A percentile compares a stretch with the other conserved stretches of the same genome.
Evolutionary conservation across 352 stramenopile species (phyloP).

Genomic region (Nothophytophthora sp.): DNA sequence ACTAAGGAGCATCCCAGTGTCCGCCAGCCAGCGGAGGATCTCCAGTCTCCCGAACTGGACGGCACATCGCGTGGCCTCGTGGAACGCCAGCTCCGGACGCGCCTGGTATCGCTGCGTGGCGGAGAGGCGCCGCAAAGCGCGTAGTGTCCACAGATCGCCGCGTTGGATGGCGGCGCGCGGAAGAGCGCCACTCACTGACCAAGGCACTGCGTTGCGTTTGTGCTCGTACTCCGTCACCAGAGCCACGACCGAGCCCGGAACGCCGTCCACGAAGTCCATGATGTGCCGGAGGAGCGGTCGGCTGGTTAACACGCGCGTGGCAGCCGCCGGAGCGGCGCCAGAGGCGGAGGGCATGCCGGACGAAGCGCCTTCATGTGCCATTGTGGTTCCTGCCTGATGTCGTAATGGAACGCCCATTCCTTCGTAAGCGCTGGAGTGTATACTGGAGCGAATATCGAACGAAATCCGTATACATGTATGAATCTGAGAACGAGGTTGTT

Average conservation of each 20-base stretch:
- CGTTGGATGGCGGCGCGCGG: slow-evolving; percentile 21
- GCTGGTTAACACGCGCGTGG: slow-evolving; percentile 30
- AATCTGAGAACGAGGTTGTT: too few species aligned
- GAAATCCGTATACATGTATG: too few species aligned
- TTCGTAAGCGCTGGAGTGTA: too few species aligned
- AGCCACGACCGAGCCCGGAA: slow-evolving; percentile 23
- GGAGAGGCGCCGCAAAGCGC: slow-evolving; percentile 14
- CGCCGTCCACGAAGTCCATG: slow-evolving; percentile 35
- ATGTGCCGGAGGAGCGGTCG: slow-evolving; percentile 25
- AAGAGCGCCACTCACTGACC: slow-evolving; percentile 24
- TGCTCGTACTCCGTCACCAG: slow-evolving; percentile 13
- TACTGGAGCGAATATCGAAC: too few species aligned
- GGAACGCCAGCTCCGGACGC: slow-evolving; percentile 21
- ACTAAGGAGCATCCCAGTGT: slow-evolving; percentile 4
- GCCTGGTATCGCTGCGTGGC: slow-evolving; percentile 21
- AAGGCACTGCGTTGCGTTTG: slow-evolving; percentile 7
- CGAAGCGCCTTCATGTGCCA: too few species aligned
- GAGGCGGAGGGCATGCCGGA: too few species aligned
- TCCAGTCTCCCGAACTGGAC: slow-evolving; percentile 29
- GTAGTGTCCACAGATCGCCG: slow-evolving; percentile 24
- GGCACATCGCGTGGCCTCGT: slow-evolving; percentile 22
- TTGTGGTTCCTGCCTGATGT: too few species aligned
- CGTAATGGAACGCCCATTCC: too few species aligned
- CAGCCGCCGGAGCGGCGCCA: slow-evolving; percentile 1
- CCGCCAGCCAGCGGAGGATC: slow-evolving; percentile 26